Evolutionary conservation across 2,329 filamentous ascomycete genomes (phyloP).

Genomic region (Neopestalotiopsis sp.): DNA sequence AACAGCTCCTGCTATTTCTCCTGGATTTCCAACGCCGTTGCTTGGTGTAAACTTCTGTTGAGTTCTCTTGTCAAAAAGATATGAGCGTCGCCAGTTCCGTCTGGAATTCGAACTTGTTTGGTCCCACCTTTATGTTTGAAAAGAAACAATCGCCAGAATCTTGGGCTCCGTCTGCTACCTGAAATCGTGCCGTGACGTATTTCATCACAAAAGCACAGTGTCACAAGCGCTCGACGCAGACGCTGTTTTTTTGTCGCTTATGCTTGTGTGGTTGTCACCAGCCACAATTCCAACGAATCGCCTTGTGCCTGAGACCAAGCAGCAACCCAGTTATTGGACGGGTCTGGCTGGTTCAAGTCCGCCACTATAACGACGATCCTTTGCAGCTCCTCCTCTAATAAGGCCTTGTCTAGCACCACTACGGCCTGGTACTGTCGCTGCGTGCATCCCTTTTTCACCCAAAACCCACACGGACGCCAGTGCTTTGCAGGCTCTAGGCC

Average conservation of each 20-base stretch:
- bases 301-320: background rate
- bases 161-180: background rate
- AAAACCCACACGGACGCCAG: slow-evolving; percentile 4
- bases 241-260: background rate
- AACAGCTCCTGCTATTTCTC: background rate
- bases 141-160: slow-evolving; percentile 2
- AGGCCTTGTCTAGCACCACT: slow-evolving; percentile 14
- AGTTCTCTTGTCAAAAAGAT: background rate
- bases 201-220: background rate
- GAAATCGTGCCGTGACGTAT: background rate
- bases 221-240: slow-evolving; percentile 2
- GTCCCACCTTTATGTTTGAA: slow-evolving; percentile 15
- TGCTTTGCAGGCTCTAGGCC: slow-evolving; percentile 17
- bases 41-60: background rate
- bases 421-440: background rate
- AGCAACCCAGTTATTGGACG: background rate
- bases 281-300: slow-evolving; percentile 3
- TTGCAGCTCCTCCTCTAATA: slow-evolving; percentile 7
- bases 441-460: slow-evolving; percentile 5
- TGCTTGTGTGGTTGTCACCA: slow-evolving; percentile 6
- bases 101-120: slow-evolving; percentile 12
- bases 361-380: slow-evolving; percentile 19
- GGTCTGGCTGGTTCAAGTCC: slow-evolving; percentile 7
- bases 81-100: slow-evolving; percentile 10
- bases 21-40: background rate